phyloP scores from a whole-genome alignment of 352 stramenopile genomes.

The Phytophthora pseudosyringae region DNA sequence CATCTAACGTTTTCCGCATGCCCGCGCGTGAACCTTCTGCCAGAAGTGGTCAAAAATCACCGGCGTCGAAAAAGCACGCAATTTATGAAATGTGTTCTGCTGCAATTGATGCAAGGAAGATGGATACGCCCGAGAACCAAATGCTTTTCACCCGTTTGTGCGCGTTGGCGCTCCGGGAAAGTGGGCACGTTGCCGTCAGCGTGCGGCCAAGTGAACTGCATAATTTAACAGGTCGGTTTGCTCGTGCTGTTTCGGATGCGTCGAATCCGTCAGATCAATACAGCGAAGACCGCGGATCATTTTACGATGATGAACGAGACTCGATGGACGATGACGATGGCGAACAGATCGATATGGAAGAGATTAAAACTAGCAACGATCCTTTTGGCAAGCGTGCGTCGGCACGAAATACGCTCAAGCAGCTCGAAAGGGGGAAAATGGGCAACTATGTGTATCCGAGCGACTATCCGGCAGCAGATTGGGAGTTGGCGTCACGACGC shows the following conservation, averaged over 20 bases:
- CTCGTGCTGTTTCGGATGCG: conserved; percentile 45
- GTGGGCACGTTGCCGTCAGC: conserved; percentile 33
- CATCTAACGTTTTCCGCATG: conserved; percentile 37
- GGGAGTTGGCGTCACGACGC: conserved; percentile 63
- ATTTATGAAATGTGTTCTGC: conserved; percentile 60
- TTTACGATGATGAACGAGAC: conserved; percentile 40
- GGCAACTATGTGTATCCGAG: conserved; percentile 76
- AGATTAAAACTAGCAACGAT: conserved; percentile 24
- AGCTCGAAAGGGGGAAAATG: conserved; percentile 62
- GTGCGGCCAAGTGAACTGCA: conserved; percentile 38
- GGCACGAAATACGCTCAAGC: conserved; percentile 58
- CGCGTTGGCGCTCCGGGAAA: conserved; percentile 60
- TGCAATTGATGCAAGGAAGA: conserved; percentile 44
- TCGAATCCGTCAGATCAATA: conserved; percentile 52
- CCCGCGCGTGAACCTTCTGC: conserved; percentile 23
- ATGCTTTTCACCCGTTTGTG: conserved; percentile 73
- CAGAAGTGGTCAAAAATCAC: conserved; percentile 17
- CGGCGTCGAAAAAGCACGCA: conserved; percentile 34
- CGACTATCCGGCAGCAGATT: conserved; percentile 58
- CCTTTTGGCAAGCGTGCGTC: conserved; percentile 25
- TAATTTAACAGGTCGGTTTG: conserved; percentile 27
- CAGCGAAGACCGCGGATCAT: conserved; percentile 49
- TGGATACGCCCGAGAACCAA: conserved; percentile 59
- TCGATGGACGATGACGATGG: conserved; percentile 45
- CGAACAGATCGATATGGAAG: conserved; percentile 33